Conservation (phyloP, 306 rosid species). For the Quercus aquifolioides region DNA sequence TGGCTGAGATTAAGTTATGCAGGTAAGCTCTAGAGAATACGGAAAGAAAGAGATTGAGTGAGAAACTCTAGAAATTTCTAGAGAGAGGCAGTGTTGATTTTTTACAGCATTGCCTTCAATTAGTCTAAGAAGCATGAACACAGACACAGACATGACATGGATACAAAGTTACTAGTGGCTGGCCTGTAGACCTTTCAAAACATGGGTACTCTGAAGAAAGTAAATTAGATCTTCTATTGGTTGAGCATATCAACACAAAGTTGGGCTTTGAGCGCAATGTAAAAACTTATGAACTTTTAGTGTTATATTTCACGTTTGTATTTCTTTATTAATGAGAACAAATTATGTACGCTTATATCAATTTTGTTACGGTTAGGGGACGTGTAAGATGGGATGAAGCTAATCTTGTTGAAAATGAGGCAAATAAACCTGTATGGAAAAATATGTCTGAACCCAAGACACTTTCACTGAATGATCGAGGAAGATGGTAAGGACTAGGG, state of each 20-base stretch:
- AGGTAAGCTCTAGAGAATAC: too few species aligned
- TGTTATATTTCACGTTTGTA: not conserved
- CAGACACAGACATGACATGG: too few species aligned
- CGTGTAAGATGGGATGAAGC: conserved; percentile 48
- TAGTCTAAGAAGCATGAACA: too few species aligned
- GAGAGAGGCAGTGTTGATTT: too few species aligned
- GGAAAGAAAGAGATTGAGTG: too few species aligned
- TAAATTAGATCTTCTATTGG: not conserved
- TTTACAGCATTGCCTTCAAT: too few species aligned
- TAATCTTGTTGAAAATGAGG: conserved; percentile 22
- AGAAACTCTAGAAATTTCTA: too few species aligned
- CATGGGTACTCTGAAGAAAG: not conserved
- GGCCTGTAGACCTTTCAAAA: not conserved
- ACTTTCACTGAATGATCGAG: conserved; percentile 45
- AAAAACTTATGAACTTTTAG: not conserved
- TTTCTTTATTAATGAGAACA: not conserved
- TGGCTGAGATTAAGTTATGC: too few species aligned
- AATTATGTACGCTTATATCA: not conserved
- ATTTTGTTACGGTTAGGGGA: conserved; percentile 15
- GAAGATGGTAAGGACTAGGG: conserved; percentile 35
- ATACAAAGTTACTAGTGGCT: too few species aligned
- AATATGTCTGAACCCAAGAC: conserved; percentile 58
- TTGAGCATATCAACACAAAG: not conserved
- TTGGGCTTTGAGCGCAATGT: not conserved
- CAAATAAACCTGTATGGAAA: conserved; percentile 38